Evolutionary conservation across 371 early-diverging fungal species (phyloP).

Genomic region (Haplosporangium sp.): DNA sequence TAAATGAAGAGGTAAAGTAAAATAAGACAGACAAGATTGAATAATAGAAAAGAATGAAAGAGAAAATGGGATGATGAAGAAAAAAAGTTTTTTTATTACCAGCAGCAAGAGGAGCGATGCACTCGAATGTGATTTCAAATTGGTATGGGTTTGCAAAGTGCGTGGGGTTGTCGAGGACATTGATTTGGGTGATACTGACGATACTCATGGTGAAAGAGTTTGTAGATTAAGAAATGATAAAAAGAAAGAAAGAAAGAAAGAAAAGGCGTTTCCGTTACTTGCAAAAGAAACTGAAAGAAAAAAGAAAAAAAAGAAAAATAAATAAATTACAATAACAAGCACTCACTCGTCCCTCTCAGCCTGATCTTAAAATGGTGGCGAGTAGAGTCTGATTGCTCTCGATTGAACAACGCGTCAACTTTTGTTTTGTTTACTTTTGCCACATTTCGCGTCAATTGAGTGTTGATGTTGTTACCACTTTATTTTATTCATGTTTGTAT

Average conservation of each 20-base stretch:
- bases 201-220: constrained; percentile 73
- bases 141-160: constrained; percentile 83
- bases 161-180: constrained; percentile 88
- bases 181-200: constrained; percentile 87
- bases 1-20: background rate
- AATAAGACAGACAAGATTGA: background rate
- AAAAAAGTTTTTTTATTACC: constrained; percentile 64
- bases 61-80: background rate
- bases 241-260: background rate
- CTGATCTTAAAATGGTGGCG: constrained; percentile 19
- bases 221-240: background rate
- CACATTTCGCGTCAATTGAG: background rate
- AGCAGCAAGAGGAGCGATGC: constrained; percentile 86
- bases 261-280: background rate
- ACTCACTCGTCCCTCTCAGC: no score
- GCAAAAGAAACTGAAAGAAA: background rate
- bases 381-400: background rate
- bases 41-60: background rate
- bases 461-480: background rate
- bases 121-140: constrained; percentile 98
- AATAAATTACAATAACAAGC: no score
- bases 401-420: background rate
- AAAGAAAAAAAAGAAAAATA: constrained; percentile 12
- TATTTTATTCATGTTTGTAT: background rate
- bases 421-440: background rate